phyloP scores from a whole-genome alignment of 1,139 yeast genomes.

The Candida glucosophila region DNA sequence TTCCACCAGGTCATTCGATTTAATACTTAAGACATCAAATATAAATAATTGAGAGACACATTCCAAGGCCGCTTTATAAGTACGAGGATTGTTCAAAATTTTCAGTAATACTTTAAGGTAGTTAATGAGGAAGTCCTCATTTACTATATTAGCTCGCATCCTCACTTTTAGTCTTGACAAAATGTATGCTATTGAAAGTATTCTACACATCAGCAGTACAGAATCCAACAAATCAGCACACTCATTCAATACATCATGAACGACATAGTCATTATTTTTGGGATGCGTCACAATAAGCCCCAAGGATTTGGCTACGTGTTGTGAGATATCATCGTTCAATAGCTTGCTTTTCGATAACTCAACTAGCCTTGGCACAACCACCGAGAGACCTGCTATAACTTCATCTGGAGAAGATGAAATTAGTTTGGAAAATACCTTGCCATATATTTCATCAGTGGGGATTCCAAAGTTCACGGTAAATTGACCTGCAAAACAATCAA shows the following conservation, averaged over 20 bases:
- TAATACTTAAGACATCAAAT: conserved; percentile 48
- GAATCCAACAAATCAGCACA: conserved; percentile 14
- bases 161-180: conserved; percentile 44
- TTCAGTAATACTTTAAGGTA: conserved; percentile 11
- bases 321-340: conserved; percentile 14
- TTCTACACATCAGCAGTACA: not conserved
- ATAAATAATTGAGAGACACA: conserved; percentile 49
- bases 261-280: conserved; percentile 6
- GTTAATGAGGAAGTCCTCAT: conserved; percentile 7
- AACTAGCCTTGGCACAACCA: no score
- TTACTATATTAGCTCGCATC: conserved; percentile 18
- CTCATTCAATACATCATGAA: conserved; percentile 8
- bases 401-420: conserved; percentile 27
- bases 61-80: conserved; percentile 28
- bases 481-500: conserved; percentile 22
- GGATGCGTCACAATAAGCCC: conserved; percentile 53
- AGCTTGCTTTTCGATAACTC: conserved; percentile 11
- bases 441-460: conserved; percentile 14
- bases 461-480: conserved; percentile 8
- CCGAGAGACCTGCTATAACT: conserved; percentile 17
- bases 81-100: conserved; percentile 12
- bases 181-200: conserved; percentile 35
- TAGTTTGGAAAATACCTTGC: conserved; percentile 21
- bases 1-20: conserved; percentile 6
- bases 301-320: conserved; percentile 36